Evolutionary conservation across 2,329 filamentous ascomycete species (phyloP), one percentile per base, ranked within the genome.

Genomic region (Trichoderma semiorbis): DNA sequence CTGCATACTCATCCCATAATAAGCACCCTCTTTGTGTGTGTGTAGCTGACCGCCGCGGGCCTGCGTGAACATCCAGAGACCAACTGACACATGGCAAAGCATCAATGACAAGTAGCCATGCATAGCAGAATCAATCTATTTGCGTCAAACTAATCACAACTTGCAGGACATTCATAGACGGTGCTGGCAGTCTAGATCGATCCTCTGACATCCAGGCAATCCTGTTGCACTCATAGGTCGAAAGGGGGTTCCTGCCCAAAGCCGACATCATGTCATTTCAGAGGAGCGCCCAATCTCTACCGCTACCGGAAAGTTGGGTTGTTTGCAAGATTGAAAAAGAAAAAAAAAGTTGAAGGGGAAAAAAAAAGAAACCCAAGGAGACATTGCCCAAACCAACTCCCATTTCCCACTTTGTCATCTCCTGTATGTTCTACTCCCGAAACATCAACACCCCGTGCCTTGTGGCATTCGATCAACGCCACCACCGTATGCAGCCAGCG

Each of bases 31-130:
- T 47, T n/a, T 58, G 32, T 43, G 28, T 28, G 26, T 28, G 26
- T 18, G 55, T 28, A 36, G 57, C 57, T 62, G 55, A 32, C 66
- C 55, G 32, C 57, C 57, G 24, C 14, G 16, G 32, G 39, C 30
- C 57, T 28, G 39, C 21, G 10, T 47, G 43, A 28, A 69, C n/a
- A 50, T 62, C 66, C 66, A 69, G 57, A 69, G 39, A 36, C 30
- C 21, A 50, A 62, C 39, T 62, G 66, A 69, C 66, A 69, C 66
- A 69, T 69, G 66, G 66, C 66, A 61, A 34, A 39, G 34, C 36
- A 68, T 47, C 55, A 60, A 61, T 47, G 57, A 69, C 57, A 69
- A 28, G 66, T 53, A 50, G 34, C 16, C 66, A 26, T 62, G 57
- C 66, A 69, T 69, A 21, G 16, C 36, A 69, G 39, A 69, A 62